Evolutionary conservation across 23 red algal species (phyloP).

Genomic region (Gracilariopsis chorda): DNA sequence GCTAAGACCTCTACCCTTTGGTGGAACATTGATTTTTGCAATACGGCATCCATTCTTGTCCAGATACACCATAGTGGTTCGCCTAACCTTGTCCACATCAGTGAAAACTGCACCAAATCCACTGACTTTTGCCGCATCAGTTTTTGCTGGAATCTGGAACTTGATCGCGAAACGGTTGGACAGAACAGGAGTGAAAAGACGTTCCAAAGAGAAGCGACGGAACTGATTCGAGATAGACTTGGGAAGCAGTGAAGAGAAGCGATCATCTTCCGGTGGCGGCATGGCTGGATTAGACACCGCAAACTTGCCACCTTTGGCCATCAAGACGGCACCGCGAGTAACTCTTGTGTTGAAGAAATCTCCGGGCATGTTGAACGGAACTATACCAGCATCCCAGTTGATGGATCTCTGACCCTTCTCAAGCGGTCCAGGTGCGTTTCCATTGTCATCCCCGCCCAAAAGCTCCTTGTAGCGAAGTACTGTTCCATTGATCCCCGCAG

Average conservation of each 20-base stretch:
- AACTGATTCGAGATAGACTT: background rate
- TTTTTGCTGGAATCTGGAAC: slow-evolving; percentile 21
- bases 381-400: slow-evolving; percentile 73
- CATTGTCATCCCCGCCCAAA: slow-evolving; percentile 25
- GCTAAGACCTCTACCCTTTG: slow-evolving; percentile 35
- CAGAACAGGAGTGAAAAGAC: slow-evolving; percentile 60
- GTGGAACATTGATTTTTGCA: slow-evolving; percentile 17
- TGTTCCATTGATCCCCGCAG: background rate
- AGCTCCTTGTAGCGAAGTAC: background rate
- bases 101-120: slow-evolving; percentile 65
- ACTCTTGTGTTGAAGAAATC: slow-evolving; percentile 69
- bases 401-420: background rate
- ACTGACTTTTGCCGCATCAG: background rate
- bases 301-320: slow-evolving; percentile 22
- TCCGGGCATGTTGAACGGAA: slow-evolving; percentile 69
- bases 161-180: slow-evolving; percentile 12
- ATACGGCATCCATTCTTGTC: slow-evolving; percentile 16
- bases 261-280: slow-evolving; percentile 38
- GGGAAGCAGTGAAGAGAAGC: slow-evolving; percentile 49
- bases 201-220: slow-evolving; percentile 1
- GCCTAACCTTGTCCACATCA: slow-evolving; percentile 28
- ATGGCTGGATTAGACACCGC: slow-evolving; percentile 34
- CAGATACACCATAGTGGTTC: slow-evolving; percentile 32
- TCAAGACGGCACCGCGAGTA: slow-evolving; percentile 51
- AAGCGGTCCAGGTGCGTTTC: background rate